A percentile compares a stretch with the other conserved stretches of the same genome.
Evolutionary conservation across 148 eudicot species (phyloP).

Genomic region (Dianthus caryophyllus): DNA sequence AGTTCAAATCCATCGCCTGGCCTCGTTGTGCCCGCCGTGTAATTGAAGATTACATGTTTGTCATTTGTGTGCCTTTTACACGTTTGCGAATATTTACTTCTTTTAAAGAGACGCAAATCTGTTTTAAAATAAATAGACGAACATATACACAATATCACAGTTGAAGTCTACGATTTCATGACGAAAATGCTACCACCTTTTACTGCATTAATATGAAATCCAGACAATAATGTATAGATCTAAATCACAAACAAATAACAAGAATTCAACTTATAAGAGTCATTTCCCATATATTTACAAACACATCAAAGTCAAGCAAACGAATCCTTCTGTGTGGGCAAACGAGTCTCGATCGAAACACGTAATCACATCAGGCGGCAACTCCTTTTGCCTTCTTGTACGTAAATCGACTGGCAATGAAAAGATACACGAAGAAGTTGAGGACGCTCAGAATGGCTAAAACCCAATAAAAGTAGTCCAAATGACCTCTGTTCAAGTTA

Average conservation of each 20-base stretch:
- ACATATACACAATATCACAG: no score
- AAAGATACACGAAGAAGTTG: constrained; percentile 44
- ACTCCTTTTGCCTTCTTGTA: constrained; percentile 41
- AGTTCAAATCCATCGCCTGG: no score
- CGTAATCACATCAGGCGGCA: background rate
- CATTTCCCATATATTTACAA: background rate
- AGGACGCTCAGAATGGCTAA: constrained; percentile 46
- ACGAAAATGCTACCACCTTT: no score
- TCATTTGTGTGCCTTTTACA: no score
- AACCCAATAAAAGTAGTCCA: constrained; percentile 63
- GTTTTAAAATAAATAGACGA: no score
- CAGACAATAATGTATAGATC: background rate
- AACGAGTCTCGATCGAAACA: background rate
- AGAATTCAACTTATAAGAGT: background rate
- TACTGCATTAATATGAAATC: no score
- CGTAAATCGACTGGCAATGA: constrained; percentile 43
- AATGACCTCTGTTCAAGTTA: constrained; percentile 54
- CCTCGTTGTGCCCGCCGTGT: no score
- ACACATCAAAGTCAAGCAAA: background rate
- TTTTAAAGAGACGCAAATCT: no score
- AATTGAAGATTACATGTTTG: no score
- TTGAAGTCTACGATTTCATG: no score
- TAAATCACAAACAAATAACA: background rate
- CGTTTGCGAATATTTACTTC: no score
- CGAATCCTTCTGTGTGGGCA: background rate